Evolutionary conservation across 2,329 filamentous ascomycete genomes (phyloP).

Genomic region (Trichoderma pleuroti): DNA sequence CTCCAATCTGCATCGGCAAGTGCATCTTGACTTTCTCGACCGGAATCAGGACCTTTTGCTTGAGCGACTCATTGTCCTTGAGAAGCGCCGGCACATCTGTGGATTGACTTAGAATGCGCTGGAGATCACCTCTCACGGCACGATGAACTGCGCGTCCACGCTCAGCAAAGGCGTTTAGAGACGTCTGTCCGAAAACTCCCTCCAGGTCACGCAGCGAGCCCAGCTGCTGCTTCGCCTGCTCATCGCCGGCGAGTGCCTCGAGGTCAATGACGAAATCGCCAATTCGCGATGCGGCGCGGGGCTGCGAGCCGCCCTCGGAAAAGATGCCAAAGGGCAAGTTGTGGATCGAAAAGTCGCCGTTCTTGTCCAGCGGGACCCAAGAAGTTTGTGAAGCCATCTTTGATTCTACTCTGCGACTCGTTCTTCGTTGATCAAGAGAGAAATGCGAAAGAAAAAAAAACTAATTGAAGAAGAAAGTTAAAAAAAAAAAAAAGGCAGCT

Average conservation of each 20-base stretch:
- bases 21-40: slow-evolving; percentile 58
- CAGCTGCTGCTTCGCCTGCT: slow-evolving; percentile 29
- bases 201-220: slow-evolving; percentile 35
- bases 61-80: slow-evolving; percentile 35
- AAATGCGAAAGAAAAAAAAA: not conserved
- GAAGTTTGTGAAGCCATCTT: slow-evolving; percentile 5
- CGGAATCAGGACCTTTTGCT: slow-evolving; percentile 29
- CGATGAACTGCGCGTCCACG: slow-evolving; percentile 67
- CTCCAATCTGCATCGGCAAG: slow-evolving; percentile 71
- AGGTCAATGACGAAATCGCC: slow-evolving; percentile 71
- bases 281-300: slow-evolving; percentile 67
- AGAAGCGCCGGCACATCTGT: slow-evolving; percentile 38
- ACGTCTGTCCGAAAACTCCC: slow-evolving; percentile 28
- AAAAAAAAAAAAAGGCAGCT: not conserved
- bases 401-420: not conserved
- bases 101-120: slow-evolving; percentile 55
- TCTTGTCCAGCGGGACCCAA: slow-evolving; percentile 18
- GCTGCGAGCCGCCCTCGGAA: slow-evolving; percentile 51
- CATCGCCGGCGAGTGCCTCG: slow-evolving; percentile 50
- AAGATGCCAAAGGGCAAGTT: slow-evolving; percentile 86
- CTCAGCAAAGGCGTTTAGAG: slow-evolving; percentile 35
- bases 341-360: slow-evolving; percentile 61
- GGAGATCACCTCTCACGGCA: slow-evolving; percentile 67
- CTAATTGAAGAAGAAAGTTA: no score
- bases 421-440: no score